phyloP scores from a whole-genome alignment of 768 basidiomycete genomes.

The Agaricus bisporus region DNA sequence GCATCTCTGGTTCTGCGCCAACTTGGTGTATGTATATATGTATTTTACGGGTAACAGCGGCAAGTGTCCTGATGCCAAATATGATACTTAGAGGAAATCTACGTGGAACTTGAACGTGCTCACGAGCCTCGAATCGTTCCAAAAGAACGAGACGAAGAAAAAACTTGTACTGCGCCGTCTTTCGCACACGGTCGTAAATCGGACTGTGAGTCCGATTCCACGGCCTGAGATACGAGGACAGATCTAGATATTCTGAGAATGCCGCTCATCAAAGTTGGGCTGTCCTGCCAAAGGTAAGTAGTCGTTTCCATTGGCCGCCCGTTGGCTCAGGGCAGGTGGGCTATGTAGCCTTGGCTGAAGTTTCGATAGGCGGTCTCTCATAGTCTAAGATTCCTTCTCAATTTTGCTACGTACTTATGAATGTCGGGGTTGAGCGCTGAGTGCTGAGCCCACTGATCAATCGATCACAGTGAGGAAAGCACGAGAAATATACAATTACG shows the following conservation, averaged over 20 bases:
- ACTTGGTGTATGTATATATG: background rate
- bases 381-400: too few species aligned
- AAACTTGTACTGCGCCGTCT: background rate
- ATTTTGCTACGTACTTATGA: too few species aligned
- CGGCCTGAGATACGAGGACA: background rate
- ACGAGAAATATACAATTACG: background rate
- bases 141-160: background rate
- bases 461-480: too few species aligned
- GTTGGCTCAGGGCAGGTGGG: too few species aligned
- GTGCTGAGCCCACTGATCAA: too few species aligned
- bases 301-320: too few species aligned
- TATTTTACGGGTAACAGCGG: background rate
- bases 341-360: too few species aligned
- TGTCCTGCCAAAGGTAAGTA: too few species aligned
- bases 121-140: background rate
- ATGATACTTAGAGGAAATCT: background rate
- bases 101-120: background rate
- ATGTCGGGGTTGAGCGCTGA: too few species aligned
- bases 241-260: too few species aligned
- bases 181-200: background rate
- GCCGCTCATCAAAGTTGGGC: too few species aligned
- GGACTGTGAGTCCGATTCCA: background rate
- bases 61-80: constrained; percentile 1
- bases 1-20: background rate
- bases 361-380: too few species aligned